These are phyloP conservation scores for Phaeosphaeriaceae sp. DNA, from an alignment of 2,329 filamentous ascomycete species.

Conservation along the genomic window DNA sequence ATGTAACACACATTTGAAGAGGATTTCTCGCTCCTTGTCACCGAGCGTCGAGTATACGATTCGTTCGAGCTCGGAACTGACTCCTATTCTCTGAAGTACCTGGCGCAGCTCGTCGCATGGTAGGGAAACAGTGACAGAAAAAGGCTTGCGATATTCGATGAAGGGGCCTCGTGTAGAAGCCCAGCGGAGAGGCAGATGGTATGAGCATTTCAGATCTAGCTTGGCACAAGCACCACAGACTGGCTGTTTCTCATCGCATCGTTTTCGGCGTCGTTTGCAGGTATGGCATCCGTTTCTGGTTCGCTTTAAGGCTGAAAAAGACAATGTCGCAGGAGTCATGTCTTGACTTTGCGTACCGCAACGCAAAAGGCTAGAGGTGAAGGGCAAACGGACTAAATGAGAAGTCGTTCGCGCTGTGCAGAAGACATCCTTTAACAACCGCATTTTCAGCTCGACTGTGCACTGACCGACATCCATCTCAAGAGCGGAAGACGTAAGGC, in stretches of 20 bases:
- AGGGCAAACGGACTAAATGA: conserved; percentile 1
- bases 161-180: conserved; percentile 6
- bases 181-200: conserved; percentile 6
- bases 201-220: conserved; percentile 50
- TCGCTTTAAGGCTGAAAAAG: conserved; percentile 60
- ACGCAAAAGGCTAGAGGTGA: conserved; percentile 1
- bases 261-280: conserved; percentile 87
- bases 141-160: background rate
- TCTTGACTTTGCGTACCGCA: background rate
- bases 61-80: background rate
- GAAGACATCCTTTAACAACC: too few relatives aligned
- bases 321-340: background rate
- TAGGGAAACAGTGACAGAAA: background rate
- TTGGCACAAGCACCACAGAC: conserved; percentile 51
- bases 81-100: background rate
- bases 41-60: background rate
- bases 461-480: conserved; percentile 1
- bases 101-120: background rate
- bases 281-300: conserved; percentile 93
- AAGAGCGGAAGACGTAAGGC: conserved; percentile 1
- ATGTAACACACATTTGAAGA: conserved; percentile 2
- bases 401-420: background rate
- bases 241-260: conserved; percentile 91
- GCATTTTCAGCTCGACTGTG: background rate
- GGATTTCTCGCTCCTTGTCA: background rate